Percentiles rank a stretch among this genome's conserved stretches.
Conservation (phyloP, 768 basidiomycete genomes). For the Pilatotrama ljubarskyi region DNA sequence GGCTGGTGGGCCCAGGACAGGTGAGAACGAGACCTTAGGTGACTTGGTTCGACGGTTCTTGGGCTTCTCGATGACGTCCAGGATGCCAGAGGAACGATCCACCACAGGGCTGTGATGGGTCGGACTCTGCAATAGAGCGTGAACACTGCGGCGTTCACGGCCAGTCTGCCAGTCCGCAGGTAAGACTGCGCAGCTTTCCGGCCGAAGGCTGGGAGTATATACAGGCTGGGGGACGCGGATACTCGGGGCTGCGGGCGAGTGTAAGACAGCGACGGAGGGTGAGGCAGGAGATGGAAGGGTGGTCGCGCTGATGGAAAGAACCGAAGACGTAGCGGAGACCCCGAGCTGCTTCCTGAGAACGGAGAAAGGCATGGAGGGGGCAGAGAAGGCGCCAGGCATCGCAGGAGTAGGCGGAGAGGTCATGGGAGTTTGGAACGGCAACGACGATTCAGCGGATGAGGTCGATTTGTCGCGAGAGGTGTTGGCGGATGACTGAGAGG, state of each 20-base stretch:
- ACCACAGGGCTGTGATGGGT: constrained; percentile 6
- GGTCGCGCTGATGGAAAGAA: constrained; percentile 2
- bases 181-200: constrained; percentile 14
- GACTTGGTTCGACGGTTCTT: background rate
- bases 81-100: background rate
- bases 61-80: background rate
- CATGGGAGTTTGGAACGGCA: constrained; percentile 20
- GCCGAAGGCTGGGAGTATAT: constrained; percentile 3
- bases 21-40: constrained; percentile 17
- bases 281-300: constrained; percentile 5
- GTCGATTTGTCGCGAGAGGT: background rate
- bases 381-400: background rate
- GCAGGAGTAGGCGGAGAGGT: constrained; percentile 14
- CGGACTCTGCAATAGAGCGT: background rate
- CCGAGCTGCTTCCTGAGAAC: constrained; percentile 14
- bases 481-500: background rate
- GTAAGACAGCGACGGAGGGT: constrained; percentile 11
- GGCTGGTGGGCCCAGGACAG: background rate
- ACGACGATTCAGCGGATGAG: background rate
- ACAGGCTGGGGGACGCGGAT: constrained; percentile 17
- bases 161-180: constrained; percentile 9
- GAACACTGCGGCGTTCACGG: background rate
- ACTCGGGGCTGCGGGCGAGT: constrained; percentile 1
- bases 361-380: background rate
- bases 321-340: constrained; percentile 4